Base-by-base conservation (phyloP, 805 yeast species). In the Candida argentea region DNA sequence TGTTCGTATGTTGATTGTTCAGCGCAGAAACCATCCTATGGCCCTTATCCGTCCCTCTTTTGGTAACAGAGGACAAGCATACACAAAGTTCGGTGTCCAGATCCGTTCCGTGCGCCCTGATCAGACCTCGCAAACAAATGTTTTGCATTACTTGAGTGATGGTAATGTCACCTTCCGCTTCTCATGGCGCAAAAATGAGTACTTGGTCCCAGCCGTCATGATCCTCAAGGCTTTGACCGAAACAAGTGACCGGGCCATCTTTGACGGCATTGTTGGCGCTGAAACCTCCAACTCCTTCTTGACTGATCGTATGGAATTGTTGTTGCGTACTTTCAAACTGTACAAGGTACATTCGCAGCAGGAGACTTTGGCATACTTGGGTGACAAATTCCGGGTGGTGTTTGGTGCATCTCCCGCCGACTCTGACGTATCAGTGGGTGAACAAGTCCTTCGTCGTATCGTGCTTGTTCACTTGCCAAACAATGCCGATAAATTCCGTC, bases 1-100 rank as follows among this genome's bases (percentile, higher is more conserved):
- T 46, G 75, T 91, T 45, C 83, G 98, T 61, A 85, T 91, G 97
- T 73, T 91, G 55, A 85, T 91, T 64, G 96, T 91, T 12, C 98
- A 89, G 61, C 78, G 97, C 55, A 73, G 98, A 57, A 91, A 91
- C 54, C 96, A 87, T 51, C 94, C 97, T 14, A 85, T 91, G 95
- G 97, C 97, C 8, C 75, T 91, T 45, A 79, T 86, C 34, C 84
- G 98, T 62, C 93, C 95, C 19, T 82, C 94, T 7, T 91, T 89
- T 49, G 79, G 78, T 28, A 86, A 86, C 61, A 79, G 98, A 69
- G 98, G 98, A 47, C 80, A 89, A 5, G 59, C 84, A 5, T 91
- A 91, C 59, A 65, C 95, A 22, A 75, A 76, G 35, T 91, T 58
- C 43, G 98, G 98, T 76, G 75, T 91, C 36, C 96, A 87, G 62